Base-by-base conservation (phyloP, 257 asterid genomes). In the Salvia miltiorrhiza region DNA sequence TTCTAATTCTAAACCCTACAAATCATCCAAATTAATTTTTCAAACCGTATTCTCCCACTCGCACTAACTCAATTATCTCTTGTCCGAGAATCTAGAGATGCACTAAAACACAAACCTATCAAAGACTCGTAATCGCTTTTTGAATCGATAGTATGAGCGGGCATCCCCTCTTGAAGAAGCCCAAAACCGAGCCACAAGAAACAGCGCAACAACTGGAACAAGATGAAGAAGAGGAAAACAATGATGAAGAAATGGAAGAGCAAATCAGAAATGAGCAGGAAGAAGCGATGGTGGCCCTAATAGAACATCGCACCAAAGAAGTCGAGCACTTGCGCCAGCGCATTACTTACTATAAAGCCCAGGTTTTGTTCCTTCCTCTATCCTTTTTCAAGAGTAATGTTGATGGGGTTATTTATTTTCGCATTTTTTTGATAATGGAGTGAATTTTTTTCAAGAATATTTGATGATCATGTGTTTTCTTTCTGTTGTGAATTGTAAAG, bases 251-350 rank as follows among this genome's bases (percentile, higher is more conserved):
- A 49, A 32, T 43, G 65, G 76, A 79, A 8, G 84, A 78, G 20
- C 84, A 77, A 75, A 63, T 63, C 33, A 80, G 73, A 71, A 48
- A 64, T 4, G 96, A 86, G 70, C 89, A 82, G 81, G 95, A 90
- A 65, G 91, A 84, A 80, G 96, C 96, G 41, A 77, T 88, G 16
- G 78, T 88, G 4, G 96, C 91, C 52, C 93, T 93, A 24, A 57
- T 82, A 12, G 98, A 88, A 54, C 96, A 88, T 52, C 96, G 98
- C 2, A 63, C 83, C n/a, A 87, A 82, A 72, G 98, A 93, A 84
- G 98, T 90, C 48, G 84, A 80, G 40, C 93, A 88, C 75, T 82
- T 86, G 32, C 89, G 87, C 74, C 83, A 75, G 32, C 98, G 97
- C 30, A 64, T 90, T 68, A 43, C 78, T 19, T 88, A 86, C 79